These are phyloP conservation scores for Lablab purpureus DNA, from an alignment of 306 rosid genomes.

Conservation along the genomic window DNA sequence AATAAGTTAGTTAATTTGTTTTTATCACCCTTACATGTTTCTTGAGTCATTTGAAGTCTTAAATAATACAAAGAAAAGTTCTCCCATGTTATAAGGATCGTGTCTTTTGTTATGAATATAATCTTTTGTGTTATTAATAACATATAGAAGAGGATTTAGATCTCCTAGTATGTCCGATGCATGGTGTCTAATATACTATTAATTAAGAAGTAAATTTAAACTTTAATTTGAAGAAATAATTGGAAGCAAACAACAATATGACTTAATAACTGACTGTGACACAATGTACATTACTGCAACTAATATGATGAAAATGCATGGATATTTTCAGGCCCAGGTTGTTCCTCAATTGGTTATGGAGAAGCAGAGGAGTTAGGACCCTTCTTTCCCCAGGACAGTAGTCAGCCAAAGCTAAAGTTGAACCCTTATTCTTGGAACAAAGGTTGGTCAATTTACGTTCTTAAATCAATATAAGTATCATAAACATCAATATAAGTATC, in stretches of 20 bases:
- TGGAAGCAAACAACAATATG: neutral
- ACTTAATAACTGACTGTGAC: neutral
- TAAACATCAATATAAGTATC: neutral
- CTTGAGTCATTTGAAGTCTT: neutral
- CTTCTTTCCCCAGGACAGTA: conserved; percentile 75
- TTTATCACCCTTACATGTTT: neutral
- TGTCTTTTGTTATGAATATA: neutral
- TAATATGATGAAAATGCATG: conserved; percentile 8
- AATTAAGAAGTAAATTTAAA: neutral
- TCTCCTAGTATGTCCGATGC: neutral
- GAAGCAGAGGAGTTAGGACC: conserved; percentile 93
- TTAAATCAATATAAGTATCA: too few relatives aligned
- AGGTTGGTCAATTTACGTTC: conserved; percentile 48
- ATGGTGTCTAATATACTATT: neutral
- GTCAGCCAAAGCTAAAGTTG: conserved; percentile 69
- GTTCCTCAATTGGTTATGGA: conserved; percentile 89
- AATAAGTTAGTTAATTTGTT: too few relatives aligned
- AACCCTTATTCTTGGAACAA: conserved; percentile 84
- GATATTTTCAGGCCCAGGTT: conserved; percentile 78
- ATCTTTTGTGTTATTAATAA: neutral
- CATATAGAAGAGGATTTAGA: neutral
- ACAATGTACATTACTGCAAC: neutral
- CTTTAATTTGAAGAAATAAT: neutral
- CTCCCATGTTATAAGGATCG: too few relatives aligned
- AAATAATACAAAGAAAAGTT: too few relatives aligned